Conservation (phyloP, 2,329 filamentous ascomycete species). For the Fusarium brevicatenulatum region DNA sequence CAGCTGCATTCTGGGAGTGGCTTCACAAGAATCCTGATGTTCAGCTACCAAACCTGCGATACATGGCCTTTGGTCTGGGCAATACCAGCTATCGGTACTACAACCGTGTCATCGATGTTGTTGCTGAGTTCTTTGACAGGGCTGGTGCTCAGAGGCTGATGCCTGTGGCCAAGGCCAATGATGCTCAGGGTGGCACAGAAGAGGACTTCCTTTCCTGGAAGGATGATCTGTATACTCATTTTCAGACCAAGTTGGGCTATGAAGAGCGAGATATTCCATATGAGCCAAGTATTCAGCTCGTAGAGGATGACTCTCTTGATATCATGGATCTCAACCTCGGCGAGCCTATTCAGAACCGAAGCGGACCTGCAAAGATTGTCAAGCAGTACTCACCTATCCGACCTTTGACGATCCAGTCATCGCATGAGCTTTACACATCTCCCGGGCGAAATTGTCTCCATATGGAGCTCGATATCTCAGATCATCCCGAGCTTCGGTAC, state of each 20-base stretch:
- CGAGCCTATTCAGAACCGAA: conserved; percentile 36
- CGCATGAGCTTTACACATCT: conserved; percentile 32
- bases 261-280: conserved; percentile 38
- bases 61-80: conserved; percentile 52
- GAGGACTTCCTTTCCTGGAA: conserved; percentile 53
- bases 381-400: conserved; percentile 39
- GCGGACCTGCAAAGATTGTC: conserved; percentile 27
- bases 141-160: conserved; percentile 45
- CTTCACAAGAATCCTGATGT: conserved; percentile 29
- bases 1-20: conserved; percentile 46
- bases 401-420: conserved; percentile 22
- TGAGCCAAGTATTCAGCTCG: conserved; percentile 29
- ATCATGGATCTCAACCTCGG: conserved; percentile 39
- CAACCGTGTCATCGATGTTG: conserved; percentile 49
- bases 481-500: conserved; percentile 47
- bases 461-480: conserved; percentile 51
- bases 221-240: conserved; percentile 41
- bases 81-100: conserved; percentile 54
- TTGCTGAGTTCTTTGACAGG: conserved; percentile 38
- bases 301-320: conserved; percentile 39
- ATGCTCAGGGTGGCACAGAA: conserved; percentile 47
- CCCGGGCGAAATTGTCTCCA: conserved; percentile 47
- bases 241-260: conserved; percentile 32
- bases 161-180: conserved; percentile 47
- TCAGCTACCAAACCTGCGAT: conserved; percentile 42